These are phyloP conservation scores for Botrytis fragariae DNA, from an alignment of 2,329 filamentous ascomycete species.

Conservation along the genomic window DNA sequence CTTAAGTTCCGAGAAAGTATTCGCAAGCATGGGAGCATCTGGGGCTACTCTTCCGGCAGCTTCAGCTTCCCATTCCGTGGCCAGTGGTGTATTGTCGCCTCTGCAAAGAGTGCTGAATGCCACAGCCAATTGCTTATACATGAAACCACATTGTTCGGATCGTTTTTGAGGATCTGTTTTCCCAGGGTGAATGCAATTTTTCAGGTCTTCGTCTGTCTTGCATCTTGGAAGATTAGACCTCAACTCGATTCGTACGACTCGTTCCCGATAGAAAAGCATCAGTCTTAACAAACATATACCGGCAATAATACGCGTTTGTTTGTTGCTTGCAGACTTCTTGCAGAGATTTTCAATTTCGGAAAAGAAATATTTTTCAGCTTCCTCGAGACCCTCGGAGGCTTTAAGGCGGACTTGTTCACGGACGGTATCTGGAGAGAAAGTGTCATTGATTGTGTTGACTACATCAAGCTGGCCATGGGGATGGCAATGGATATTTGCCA, in stretches of 20 bases:
- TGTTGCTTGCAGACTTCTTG: constrained; percentile 20
- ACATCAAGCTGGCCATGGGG: constrained; percentile 9
- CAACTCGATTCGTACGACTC: constrained; percentile 25
- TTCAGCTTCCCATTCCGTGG: constrained; percentile 24
- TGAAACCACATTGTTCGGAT: constrained; percentile 24
- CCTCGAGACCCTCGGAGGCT: constrained; percentile 25
- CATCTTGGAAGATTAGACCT: constrained; percentile 24
- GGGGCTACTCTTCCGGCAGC: background rate
- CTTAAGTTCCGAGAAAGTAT: constrained; percentile 20
- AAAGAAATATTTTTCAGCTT: constrained; percentile 23
- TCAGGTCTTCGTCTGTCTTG: constrained; percentile 16
- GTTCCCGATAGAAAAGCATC: constrained; percentile 27
- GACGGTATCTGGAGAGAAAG: constrained; percentile 26
- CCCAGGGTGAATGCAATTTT: constrained; percentile 8
- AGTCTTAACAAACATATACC: constrained; percentile 27
- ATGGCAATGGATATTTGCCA: constrained; percentile 22
- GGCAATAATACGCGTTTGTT: constrained; percentile 26
- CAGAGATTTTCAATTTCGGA: constrained; percentile 25
- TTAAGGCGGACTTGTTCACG: constrained; percentile 28
- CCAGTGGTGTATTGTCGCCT: constrained; percentile 25
- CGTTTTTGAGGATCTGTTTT: constrained; percentile 24
- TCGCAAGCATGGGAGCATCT: constrained; percentile 7
- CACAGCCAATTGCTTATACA: constrained; percentile 26
- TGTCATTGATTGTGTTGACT: constrained; percentile 13
- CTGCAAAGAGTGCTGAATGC: constrained; percentile 26